Percentiles rank a stretch among this genome's conserved stretches.
Evolutionary conservation across 176 grass and related monocot species (phyloP).

Genomic region (Oryza australiensis): DNA sequence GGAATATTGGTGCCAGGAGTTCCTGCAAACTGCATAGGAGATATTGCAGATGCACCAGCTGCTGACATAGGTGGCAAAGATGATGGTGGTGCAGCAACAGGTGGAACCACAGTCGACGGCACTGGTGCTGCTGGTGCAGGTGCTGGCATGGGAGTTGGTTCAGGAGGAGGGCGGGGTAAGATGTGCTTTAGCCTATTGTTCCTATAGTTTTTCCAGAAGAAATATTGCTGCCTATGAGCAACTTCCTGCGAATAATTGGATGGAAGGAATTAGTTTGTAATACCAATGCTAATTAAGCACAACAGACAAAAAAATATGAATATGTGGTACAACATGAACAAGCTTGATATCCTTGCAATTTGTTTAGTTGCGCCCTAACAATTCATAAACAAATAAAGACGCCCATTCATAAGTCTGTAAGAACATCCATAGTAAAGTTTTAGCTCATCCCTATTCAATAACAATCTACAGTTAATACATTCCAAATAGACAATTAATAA

Average conservation of each 20-base stretch:
- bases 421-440: neutral
- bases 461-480: slow-evolving; percentile 9
- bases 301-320: slow-evolving; percentile 5
- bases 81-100: slow-evolving; percentile 33
- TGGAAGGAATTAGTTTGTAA: slow-evolving; percentile 17
- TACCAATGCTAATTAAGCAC: neutral
- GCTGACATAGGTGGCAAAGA: slow-evolving; percentile 56
- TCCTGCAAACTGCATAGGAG: slow-evolving; percentile 88
- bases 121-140: slow-evolving; percentile 39
- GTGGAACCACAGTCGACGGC: slow-evolving; percentile 19
- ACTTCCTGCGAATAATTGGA: slow-evolving; percentile 69
- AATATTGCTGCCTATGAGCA: slow-evolving; percentile 95
- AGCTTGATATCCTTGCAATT: neutral
- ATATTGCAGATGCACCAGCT: slow-evolving; percentile 52
- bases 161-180: slow-evolving; percentile 81
- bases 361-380: neutral
- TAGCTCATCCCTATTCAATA: neutral
- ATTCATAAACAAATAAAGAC: slow-evolving; percentile 14
- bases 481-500: neutral
- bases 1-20: slow-evolving; percentile 57
- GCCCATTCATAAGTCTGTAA: neutral
- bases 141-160: slow-evolving; percentile 49
- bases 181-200: slow-evolving; percentile 99
- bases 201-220: slow-evolving; percentile 99
- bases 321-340: neutral